These are phyloP conservation scores for Geotrichum aggregatum DNA, from an alignment of 1,139 yeast species.

Conservation along the genomic window DNA sequence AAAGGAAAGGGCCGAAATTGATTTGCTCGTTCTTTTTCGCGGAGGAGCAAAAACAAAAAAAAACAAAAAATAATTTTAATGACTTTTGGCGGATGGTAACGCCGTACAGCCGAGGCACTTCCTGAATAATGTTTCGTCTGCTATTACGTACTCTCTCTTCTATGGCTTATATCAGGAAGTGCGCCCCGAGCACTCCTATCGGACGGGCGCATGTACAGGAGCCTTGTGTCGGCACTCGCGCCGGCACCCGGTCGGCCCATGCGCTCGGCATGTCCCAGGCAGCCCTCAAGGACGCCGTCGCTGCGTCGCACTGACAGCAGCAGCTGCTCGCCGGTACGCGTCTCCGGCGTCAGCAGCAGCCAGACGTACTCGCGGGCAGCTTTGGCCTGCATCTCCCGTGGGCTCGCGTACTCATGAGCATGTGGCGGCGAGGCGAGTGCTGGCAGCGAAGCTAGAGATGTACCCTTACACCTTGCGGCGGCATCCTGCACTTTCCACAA, in stretches of 20 bases:
- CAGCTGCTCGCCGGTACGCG: background rate
- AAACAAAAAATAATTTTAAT: background rate
- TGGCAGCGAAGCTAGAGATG: background rate
- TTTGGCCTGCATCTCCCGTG: slow-evolving; percentile 8
- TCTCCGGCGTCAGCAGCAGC: slow-evolving; percentile 7
- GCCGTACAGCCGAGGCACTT: background rate
- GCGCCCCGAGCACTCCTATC: slow-evolving; percentile 9
- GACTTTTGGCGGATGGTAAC: slow-evolving; percentile 7
- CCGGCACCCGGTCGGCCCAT: background rate
- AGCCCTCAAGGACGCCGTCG: slow-evolving; percentile 14
- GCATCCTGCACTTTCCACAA: slow-evolving; percentile 1
- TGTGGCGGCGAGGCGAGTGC: background rate
- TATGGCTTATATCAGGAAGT: slow-evolving; percentile 10
- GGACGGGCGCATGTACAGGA: slow-evolving; percentile 7
- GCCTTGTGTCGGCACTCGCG: slow-evolving; percentile 2
- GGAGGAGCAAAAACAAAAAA: no score
- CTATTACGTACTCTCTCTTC: background rate
- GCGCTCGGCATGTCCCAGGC: background rate
- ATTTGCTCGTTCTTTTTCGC: background rate
- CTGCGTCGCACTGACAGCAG: slow-evolving; percentile 14
- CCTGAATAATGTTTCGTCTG: no score
- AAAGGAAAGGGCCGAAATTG: background rate
- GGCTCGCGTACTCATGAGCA: slow-evolving; percentile 3
- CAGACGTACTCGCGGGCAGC: slow-evolving; percentile 15
- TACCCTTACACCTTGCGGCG: no score